Conservation (phyloP, 805 yeast genomes). For the Candida broadrunensis region DNA sequence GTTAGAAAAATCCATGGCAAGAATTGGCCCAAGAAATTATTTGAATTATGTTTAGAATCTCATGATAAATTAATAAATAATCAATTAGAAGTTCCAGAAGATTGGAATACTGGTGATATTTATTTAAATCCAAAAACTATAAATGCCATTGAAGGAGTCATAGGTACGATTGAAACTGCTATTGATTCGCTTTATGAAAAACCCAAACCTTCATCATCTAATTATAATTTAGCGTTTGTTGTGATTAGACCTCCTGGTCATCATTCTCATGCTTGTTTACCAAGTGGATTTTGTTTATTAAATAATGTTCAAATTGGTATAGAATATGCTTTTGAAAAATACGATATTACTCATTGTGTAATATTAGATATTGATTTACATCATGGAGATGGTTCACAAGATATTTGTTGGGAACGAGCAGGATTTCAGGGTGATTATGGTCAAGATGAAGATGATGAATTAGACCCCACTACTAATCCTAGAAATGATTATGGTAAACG, state of each 20-base stretch:
- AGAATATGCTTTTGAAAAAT: conserved; percentile 64
- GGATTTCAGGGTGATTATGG: conserved; percentile 51
- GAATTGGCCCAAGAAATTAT: conserved; percentile 64
- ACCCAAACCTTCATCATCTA: conserved; percentile 11
- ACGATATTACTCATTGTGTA: conserved; percentile 75
- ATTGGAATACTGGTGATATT: conserved; percentile 83
- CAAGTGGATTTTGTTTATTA: conserved; percentile 79
- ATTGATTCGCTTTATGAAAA: conserved; percentile 46
- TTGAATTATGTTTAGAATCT: conserved; percentile 58
- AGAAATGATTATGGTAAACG: conserved; percentile 49
- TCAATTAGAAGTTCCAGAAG: conserved; percentile 70
- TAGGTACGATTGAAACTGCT: conserved; percentile 73
- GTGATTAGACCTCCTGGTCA: conserved; percentile 84
- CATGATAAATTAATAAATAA: conserved; percentile 49
- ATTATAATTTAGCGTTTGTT: conserved; percentile 52
- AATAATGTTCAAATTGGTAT: conserved; percentile 81
- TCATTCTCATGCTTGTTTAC: conserved; percentile 79
- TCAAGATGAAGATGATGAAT: conserved; percentile 42
- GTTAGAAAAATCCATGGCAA: conserved; percentile 69
- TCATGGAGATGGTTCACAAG: conserved; percentile 89
- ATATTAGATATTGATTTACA: conserved; percentile 81
- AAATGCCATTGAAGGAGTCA: conserved; percentile 70
- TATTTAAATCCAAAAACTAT: conserved; percentile 66
- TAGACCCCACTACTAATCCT: conserved; percentile 27
- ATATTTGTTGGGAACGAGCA: conserved; percentile 77